Percentiles rank a stretch among this genome's conserved stretches.
These are phyloP conservation scores for Colletotrichum trifolii DNA, from an alignment of 2,329 filamentous ascomycete genomes.

Conservation along the genomic window DNA sequence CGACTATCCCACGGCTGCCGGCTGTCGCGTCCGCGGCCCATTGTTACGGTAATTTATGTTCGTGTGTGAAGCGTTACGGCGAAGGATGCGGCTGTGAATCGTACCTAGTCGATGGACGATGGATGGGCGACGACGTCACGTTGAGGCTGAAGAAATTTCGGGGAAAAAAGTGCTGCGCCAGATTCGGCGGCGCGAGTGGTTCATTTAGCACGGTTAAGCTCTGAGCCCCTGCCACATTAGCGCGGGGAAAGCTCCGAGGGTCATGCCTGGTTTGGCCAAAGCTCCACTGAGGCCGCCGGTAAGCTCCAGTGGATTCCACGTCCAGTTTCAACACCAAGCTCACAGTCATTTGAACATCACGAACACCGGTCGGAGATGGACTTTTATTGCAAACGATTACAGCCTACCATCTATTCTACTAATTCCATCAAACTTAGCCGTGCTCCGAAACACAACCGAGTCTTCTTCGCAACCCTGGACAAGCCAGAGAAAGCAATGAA, in stretches of 20 bases:
- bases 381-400: not conserved
- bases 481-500: conserved; percentile 30
- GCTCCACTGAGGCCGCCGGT: conserved; percentile 20
- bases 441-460: not conserved
- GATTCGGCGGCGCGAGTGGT: not conserved
- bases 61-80: no score
- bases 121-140: conserved; percentile 22
- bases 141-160: conserved; percentile 29
- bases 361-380: not conserved
- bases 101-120: not conserved
- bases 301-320: conserved; percentile 11
- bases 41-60: not conserved
- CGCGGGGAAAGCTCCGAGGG: conserved; percentile 18
- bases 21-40: conserved; percentile 55
- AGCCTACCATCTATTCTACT: no score
- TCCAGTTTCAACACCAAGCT: conserved; percentile 1
- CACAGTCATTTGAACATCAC: not conserved
- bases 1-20: conserved; percentile 68
- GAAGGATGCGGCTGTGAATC: no score
- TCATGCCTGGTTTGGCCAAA: not conserved
- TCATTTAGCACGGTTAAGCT: conserved; percentile 16
- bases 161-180: not conserved
- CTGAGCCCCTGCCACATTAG: conserved; percentile 19
- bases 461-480: conserved; percentile 27
- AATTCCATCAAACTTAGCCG: not conserved